phyloP scores from a whole-genome alignment of 176 grass and related monocot species.

The Coix lacrymajobi region DNA sequence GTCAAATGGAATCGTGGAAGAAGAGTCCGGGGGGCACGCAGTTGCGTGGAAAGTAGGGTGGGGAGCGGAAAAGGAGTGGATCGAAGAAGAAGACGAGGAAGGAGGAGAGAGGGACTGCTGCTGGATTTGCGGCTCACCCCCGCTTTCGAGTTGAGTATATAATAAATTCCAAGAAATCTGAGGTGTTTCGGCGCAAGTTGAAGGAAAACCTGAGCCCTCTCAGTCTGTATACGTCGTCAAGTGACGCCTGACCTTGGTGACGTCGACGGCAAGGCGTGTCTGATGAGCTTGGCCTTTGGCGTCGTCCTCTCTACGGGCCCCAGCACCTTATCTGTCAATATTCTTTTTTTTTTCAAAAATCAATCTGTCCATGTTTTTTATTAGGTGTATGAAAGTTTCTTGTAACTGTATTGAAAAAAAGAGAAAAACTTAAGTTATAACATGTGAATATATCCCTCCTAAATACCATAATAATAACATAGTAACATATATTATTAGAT shows the following conservation, averaged over 20 bases:
- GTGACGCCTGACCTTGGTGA: conserved; percentile 19
- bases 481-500: too few relatives aligned
- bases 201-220: background rate
- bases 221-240: background rate
- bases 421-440: too few relatives aligned
- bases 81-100: conserved; percentile 38
- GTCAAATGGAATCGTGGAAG: conserved; percentile 34
- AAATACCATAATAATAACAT: too few relatives aligned
- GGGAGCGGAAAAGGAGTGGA: background rate
- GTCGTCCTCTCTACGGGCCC: background rate
- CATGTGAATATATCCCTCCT: too few relatives aligned
- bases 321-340: background rate
- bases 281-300: background rate
- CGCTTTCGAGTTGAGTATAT: background rate
- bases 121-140: background rate
- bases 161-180: background rate
- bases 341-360: background rate
- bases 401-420: too few relatives aligned
- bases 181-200: background rate
- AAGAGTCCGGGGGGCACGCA: background rate
- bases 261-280: background rate
- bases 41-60: conserved; percentile 29
- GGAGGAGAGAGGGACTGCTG: background rate
- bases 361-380: background rate
- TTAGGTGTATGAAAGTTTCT: background rate